Percentiles rank a stretch among this genome's conserved stretches.
Evolutionary conservation across 1,139 yeast genomes (phyloP).

Genomic region (Debaryomyces sp.): DNA sequence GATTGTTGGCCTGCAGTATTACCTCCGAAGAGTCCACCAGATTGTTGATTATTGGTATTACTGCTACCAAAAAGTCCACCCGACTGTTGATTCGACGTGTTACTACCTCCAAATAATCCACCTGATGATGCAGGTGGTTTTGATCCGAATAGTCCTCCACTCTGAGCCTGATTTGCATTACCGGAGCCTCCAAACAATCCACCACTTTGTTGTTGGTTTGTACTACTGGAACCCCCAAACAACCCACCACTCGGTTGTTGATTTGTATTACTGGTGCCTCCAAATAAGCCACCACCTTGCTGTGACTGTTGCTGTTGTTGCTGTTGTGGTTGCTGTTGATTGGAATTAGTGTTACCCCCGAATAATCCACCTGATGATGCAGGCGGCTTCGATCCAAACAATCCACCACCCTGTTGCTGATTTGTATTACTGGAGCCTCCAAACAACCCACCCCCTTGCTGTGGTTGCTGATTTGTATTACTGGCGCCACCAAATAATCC

Average conservation of each 20-base stretch:
- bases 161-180: too few relatives aligned
- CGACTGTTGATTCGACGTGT: too few relatives aligned
- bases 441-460: slow-evolving; percentile 7
- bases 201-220: too few relatives aligned
- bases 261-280: slow-evolving; percentile 30
- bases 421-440: slow-evolving; percentile 12
- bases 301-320: slow-evolving; percentile 4
- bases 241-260: slow-evolving; percentile 25
- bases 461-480: slow-evolving; percentile 13
- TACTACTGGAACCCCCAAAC: slow-evolving; percentile 35
- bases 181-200: too few relatives aligned
- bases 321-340: slow-evolving; percentile 12
- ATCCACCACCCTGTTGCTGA: slow-evolving; percentile 1
- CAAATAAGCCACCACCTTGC: slow-evolving; percentile 36
- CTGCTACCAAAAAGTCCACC: too few relatives aligned
- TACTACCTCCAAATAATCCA: slow-evolving; percentile 25
- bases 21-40: slow-evolving; percentile 40
- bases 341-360: slow-evolving; percentile 34
- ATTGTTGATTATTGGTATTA: slow-evolving; percentile 14
- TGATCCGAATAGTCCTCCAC: slow-evolving; percentile 34
- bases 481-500: slow-evolving; percentile 27
- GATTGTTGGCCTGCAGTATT: slow-evolving; percentile 15
- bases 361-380: slow-evolving; percentile 32
- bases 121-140: slow-evolving; percentile 11
- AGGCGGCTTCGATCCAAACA: slow-evolving; percentile 6